These are phyloP conservation scores for Aurinia saxatilis DNA, from an alignment of 345 rosid species.

Conservation along the genomic window DNA sequence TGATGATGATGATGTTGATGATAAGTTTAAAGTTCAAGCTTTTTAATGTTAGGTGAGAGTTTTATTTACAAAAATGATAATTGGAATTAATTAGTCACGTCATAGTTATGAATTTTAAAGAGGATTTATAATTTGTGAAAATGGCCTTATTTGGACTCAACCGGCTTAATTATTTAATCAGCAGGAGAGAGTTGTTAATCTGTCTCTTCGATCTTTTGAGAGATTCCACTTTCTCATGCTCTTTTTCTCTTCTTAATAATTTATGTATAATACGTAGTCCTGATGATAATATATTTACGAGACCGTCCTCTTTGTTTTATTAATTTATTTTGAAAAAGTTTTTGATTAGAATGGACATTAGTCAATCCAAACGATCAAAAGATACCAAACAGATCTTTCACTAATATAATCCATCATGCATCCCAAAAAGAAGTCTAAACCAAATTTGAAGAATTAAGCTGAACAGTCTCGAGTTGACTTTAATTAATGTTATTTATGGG, in stretches of 20 bases:
- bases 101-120: constrained; percentile 17
- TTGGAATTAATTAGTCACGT: constrained; percentile 16
- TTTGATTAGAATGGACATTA: constrained; percentile 7
- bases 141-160: constrained; percentile 21
- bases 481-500: not conserved
- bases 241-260: not conserved
- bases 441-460: not conserved
- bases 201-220: constrained; percentile 33
- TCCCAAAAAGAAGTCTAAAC: constrained; percentile 4
- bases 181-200: constrained; percentile 29
- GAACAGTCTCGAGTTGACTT: not conserved
- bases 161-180: constrained; percentile 20
- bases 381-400: not conserved
- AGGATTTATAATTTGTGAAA: not conserved
- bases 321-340: not conserved
- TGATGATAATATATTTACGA: not conserved
- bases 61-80: constrained; percentile 5
- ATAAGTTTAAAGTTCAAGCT: too few species aligned
- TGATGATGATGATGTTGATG: not conserved
- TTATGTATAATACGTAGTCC: not conserved
- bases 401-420: not conserved
- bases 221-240: constrained; percentile 32
- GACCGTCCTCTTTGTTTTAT: constrained; percentile 19
- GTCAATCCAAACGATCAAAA: constrained; percentile 12
- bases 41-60: constrained; percentile 17